These are phyloP conservation scores for Phytophthora pistaciae DNA, from an alignment of 352 stramenopile genomes.

Conservation along the genomic window DNA sequence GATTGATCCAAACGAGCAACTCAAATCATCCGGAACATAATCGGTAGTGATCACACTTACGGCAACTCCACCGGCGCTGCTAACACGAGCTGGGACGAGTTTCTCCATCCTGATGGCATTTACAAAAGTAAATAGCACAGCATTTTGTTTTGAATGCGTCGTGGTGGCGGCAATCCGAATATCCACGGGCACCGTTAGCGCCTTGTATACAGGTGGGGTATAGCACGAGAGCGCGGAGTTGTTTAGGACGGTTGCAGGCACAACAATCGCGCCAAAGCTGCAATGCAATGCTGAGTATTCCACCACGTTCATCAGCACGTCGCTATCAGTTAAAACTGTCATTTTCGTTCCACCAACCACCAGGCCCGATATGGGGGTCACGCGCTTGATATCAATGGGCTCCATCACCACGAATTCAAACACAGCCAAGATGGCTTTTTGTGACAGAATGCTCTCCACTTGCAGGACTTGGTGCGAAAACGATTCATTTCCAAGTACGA, in stretches of 20 bases:
- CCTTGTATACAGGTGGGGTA: constrained; percentile 28
- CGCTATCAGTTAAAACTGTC: constrained; percentile 37
- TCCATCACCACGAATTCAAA: constrained; percentile 36
- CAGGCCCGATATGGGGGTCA: constrained; percentile 26
- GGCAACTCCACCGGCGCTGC: constrained; percentile 18
- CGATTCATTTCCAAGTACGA: constrained; percentile 23
- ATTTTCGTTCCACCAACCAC: constrained; percentile 26
- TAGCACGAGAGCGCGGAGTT: constrained; percentile 34
- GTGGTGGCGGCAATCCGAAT: constrained; percentile 21
- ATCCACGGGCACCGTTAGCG: constrained; percentile 36
- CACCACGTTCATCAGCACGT: constrained; percentile 16
- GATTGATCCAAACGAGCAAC: constrained; percentile 48
- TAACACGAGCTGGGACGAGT: constrained; percentile 24
- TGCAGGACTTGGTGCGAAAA: constrained; percentile 25
- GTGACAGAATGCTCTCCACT: constrained; percentile 30
- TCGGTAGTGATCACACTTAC: constrained; percentile 30
- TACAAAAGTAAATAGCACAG: constrained; percentile 26
- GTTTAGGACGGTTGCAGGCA: constrained; percentile 29
- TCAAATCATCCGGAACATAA: constrained; percentile 25
- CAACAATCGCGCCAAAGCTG: constrained; percentile 32
- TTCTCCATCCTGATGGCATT: constrained; percentile 27
- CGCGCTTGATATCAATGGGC: constrained; percentile 26
- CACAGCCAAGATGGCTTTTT: constrained; percentile 21
- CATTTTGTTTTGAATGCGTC: constrained; percentile 9
- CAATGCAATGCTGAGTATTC: constrained; percentile 37